phyloP scores from a whole-genome alignment of 805 yeast species.

The Saccharomycopsis olivae region DNA sequence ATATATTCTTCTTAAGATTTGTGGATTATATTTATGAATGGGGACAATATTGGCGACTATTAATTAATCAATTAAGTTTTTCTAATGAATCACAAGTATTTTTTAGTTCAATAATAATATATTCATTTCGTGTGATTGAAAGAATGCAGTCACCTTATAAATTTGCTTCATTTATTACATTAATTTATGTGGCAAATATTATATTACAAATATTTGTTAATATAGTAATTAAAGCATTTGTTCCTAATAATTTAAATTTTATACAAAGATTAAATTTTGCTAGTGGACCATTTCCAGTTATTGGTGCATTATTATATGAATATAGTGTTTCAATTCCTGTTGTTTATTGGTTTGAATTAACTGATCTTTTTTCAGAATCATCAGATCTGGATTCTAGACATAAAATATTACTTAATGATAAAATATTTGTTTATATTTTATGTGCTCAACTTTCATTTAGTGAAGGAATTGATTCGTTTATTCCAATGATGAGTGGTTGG shows the following conservation, averaged over 20 bases:
- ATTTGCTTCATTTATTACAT: slow-evolving; percentile 19
- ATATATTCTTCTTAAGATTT: slow-evolving; percentile 22
- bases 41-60: slow-evolving; percentile 20
- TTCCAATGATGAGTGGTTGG: slow-evolving; percentile 26
- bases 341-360: slow-evolving; percentile 26
- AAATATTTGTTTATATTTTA: slow-evolving; percentile 24
- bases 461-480: slow-evolving; percentile 21
- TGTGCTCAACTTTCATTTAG: slow-evolving; percentile 24
- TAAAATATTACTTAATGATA: slow-evolving; percentile 20
- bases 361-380: slow-evolving; percentile 16
- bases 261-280: slow-evolving; percentile 12
- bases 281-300: slow-evolving; percentile 24
- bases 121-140: slow-evolving; percentile 28
- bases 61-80: slow-evolving; percentile 7
- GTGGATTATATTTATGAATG: slow-evolving; percentile 25
- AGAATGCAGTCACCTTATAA: slow-evolving; percentile 26
- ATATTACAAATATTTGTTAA: background rate
- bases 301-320: slow-evolving; percentile 25
- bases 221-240: slow-evolving; percentile 3
- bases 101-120: slow-evolving; percentile 24
- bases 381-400: slow-evolving; percentile 7
- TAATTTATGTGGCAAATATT: slow-evolving; percentile 9
- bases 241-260: slow-evolving; percentile 12
- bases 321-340: slow-evolving; percentile 26
- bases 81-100: slow-evolving; percentile 23